Conservation (phyloP, 805 yeast species). For the Candida stauntonica region DNA sequence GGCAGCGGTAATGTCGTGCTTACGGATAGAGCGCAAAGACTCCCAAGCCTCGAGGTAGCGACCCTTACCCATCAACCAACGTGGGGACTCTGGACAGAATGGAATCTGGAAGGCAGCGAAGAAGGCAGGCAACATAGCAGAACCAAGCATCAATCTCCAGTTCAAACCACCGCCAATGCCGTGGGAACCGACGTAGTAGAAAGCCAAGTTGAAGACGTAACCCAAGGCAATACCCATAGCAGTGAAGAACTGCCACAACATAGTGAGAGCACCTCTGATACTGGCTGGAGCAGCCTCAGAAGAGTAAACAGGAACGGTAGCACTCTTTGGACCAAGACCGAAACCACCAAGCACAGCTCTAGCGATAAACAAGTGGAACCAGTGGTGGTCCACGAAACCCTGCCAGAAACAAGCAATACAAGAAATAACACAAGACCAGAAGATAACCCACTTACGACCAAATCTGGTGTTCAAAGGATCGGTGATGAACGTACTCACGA, state of each 20-base stretch:
- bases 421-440: conserved; percentile 57
- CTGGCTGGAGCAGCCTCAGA: conserved; percentile 62
- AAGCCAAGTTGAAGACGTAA: conserved; percentile 59
- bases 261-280: conserved; percentile 62
- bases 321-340: conserved; percentile 70
- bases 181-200: conserved; percentile 45
- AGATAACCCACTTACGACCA: conserved; percentile 66
- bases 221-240: conserved; percentile 75
- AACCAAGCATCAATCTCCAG: conserved; percentile 70
- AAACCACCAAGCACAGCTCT: conserved; percentile 57
- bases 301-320: conserved; percentile 70
- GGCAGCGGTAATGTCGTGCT: conserved; percentile 55
- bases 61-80: conserved; percentile 73
- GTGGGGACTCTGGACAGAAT: conserved; percentile 70
- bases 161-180: conserved; percentile 40
- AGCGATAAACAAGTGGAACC: conserved; percentile 68
- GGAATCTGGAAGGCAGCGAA: conserved; percentile 57
- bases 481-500: conserved; percentile 59
- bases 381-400: conserved; percentile 48
- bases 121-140: conserved; percentile 65
- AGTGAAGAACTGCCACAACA: conserved; percentile 75
- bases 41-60: conserved; percentile 56
- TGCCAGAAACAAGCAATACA: conserved; percentile 66
- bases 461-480: conserved; percentile 51
- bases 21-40: conserved; percentile 46